phyloP scores from a whole-genome alignment of 345 rosid genomes.

The Sonneratia caseolaris region DNA sequence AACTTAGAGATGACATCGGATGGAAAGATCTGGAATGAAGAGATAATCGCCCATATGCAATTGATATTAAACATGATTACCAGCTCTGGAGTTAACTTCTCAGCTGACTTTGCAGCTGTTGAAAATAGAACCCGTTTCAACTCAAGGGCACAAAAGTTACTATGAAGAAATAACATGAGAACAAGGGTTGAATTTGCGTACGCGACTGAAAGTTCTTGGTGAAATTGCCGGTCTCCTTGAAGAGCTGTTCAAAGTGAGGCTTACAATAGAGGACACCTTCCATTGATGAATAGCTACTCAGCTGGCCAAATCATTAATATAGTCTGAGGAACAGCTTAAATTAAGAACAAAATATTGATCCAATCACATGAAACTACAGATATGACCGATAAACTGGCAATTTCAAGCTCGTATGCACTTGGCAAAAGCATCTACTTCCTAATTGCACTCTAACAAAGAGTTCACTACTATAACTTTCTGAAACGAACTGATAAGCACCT shows the following conservation, averaged over 20 bases:
- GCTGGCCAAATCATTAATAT: conserved; percentile 31
- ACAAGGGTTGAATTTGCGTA: conserved; percentile 23
- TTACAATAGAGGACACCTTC: conserved; percentile 94
- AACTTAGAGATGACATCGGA: conserved; percentile 14
- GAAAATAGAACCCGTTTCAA: conserved; percentile 20
- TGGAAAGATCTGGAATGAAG: neutral
- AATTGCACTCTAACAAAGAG: neutral
- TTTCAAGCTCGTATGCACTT: neutral
- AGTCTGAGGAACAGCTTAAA: neutral
- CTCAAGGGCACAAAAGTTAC: neutral
- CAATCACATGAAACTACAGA: neutral
- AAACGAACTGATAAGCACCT: conserved; percentile 11
- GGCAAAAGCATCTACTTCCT: neutral
- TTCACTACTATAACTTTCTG: too few relatives aligned
- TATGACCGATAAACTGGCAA: neutral
- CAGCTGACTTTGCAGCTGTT: conserved; percentile 86
- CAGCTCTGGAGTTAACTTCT: conserved; percentile 78
- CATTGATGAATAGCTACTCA: conserved; percentile 92
- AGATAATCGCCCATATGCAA: neutral
- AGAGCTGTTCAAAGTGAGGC: conserved; percentile 97
- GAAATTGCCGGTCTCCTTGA: conserved; percentile 87
- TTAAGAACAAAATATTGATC: neutral
- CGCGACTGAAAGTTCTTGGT: conserved; percentile 92
- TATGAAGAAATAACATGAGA: neutral
- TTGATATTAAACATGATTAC: conserved; percentile 26